Evolutionary conservation across 768 basidiomycete species (phyloP), one percentile per base, ranked within the genome.

Genomic region (Podaxis sp.): DNA sequence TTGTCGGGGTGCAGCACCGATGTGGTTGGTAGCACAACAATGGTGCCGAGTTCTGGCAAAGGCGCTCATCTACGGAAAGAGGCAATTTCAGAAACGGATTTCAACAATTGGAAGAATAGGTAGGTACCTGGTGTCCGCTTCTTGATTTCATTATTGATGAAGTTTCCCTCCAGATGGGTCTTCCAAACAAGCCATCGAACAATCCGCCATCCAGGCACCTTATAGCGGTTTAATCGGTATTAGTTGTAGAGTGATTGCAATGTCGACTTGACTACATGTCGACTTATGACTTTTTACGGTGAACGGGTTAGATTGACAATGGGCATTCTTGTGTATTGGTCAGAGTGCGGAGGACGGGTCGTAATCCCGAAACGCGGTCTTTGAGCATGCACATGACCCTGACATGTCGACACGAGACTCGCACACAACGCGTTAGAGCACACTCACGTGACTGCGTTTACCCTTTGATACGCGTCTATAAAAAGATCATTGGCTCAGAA

Each of bases 401-500:
- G 32, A 32, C 32, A 32, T 32, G 32, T 32, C 32, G 32, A 32
- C 32, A 32, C 32, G 32, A 32, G 32, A 32, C 28, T 7, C 28
- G 5, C 47, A 21, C 21, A 21, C 35, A 23, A 59, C 50, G 59
- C 53, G 50, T 51, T 13, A 36, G 35, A 35, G 23, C 11, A 1
- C n/a, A 21, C 9, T 14, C 52, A 61, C 59, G 59, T 61, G 59
- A 61, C 46, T 47, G 46, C 59, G 59, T 61, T 61, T 61, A 61
- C 53, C 10, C 11, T 36, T 14, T 23, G 46, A 36, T 61, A n/a
- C 44, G 40, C 32, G 44, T 60, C 21, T 53, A 55, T 61, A 60
- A 47, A 61, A 61, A 51, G 42, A 42, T 4, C 14, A 3, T 18
- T 44, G 42, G 10, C n/a, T 14, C 7, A 9, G 25, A 35, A 54